These are phyloP conservation scores for Iberis pinnata DNA, from an alignment of 345 rosid species.

Conservation along the genomic window DNA sequence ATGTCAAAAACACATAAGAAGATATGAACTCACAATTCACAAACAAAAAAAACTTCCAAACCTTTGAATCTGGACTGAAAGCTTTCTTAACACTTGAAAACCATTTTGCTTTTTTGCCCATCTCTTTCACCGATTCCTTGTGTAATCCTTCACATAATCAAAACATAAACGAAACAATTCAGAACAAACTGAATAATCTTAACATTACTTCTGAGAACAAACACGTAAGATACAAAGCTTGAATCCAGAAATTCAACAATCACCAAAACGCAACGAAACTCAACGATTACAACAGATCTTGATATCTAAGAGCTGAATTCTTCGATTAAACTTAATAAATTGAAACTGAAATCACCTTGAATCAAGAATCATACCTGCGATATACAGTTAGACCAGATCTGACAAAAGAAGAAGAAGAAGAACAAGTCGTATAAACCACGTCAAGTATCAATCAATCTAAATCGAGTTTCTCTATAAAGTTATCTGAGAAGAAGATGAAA, in stretches of 20 bases:
- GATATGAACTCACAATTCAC: neutral
- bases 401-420: neutral
- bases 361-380: conserved; percentile 8
- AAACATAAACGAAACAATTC: neutral
- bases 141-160: conserved; percentile 13
- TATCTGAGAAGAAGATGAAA: conserved; percentile 25
- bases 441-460: neutral
- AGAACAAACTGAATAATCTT: conserved; percentile 10
- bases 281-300: conserved; percentile 19
- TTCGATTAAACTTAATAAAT: neutral
- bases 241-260: neutral
- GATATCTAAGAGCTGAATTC: conserved; percentile 12
- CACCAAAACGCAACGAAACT: neutral
- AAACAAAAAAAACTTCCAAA: conserved; percentile 25
- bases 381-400: conserved; percentile 30
- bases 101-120: conserved; percentile 96
- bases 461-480: conserved; percentile 1
- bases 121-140: conserved; percentile 41
- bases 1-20: neutral
- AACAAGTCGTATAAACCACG: too few species aligned
- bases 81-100: conserved; percentile 79
- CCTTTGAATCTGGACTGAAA: conserved; percentile 66
- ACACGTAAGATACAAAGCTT: neutral
- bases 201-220: neutral
- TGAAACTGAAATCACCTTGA: neutral